A percentile compares a stretch with the other conserved stretches of the same genome.
Conservation (phyloP, 768 basidiomycete species). For the Boletus vinaceobasis region DNA sequence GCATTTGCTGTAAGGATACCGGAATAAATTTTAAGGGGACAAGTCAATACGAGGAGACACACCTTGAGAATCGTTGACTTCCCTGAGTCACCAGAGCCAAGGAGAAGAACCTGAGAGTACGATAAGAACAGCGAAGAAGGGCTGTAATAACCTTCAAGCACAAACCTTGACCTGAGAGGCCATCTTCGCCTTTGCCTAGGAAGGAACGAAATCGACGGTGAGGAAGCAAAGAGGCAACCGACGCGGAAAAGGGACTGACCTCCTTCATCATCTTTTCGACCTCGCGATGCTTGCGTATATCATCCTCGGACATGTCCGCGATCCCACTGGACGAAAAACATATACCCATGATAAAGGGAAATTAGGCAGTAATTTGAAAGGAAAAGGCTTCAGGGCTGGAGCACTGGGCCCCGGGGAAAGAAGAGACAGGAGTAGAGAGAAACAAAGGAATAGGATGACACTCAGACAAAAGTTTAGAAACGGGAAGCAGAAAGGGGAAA, state of each 20-base stretch:
- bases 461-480: background rate
- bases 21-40: background rate
- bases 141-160: conserved; percentile 1
- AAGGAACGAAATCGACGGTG: background rate
- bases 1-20: conserved; percentile 74
- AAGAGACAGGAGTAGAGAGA: background rate
- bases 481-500: background rate
- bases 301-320: conserved; percentile 64
- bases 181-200: conserved; percentile 71
- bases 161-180: conserved; percentile 71
- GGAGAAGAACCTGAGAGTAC: conserved; percentile 63
- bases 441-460: background rate
- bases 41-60: background rate
- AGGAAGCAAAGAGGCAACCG: background rate
- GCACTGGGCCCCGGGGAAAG: conserved; percentile 13
- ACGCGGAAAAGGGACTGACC: conserved; percentile 38
- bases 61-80: conserved; percentile 92
- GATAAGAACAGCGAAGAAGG: background rate
- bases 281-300: conserved; percentile 60
- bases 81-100: conserved; percentile 92
- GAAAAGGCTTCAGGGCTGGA: background rate
- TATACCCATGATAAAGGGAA: conserved; percentile 55
- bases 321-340: conserved; percentile 64
- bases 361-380: conserved; percentile 5
- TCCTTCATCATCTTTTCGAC: conserved; percentile 79